A percentile compares a stretch with the other conserved stretches of the same genome.
Evolutionary conservation across 2,329 filamentous ascomycete genomes (phyloP).

Genomic region (Juglanconis sp.): DNA sequence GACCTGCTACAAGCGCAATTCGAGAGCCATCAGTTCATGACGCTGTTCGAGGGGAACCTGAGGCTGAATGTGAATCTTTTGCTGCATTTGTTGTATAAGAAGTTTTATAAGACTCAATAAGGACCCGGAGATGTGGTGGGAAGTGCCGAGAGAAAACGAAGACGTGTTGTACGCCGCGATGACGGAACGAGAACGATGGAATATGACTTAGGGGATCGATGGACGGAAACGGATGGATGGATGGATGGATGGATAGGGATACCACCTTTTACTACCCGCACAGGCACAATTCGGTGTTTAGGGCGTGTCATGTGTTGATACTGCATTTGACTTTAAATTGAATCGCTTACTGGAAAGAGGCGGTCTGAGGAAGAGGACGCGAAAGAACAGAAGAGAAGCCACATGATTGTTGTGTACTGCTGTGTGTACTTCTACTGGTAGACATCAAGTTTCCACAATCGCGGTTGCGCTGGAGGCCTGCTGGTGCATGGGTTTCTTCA

Average conservation of each 20-base stretch:
- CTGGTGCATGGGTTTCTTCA: too few species aligned
- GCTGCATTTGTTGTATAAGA: constrained; percentile 96
- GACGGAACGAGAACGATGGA: constrained; percentile 2
- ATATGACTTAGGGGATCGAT: constrained; percentile 7
- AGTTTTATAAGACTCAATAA: constrained; percentile 81
- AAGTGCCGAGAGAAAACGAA: not conserved
- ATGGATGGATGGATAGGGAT: constrained; percentile 4
- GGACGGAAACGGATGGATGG: constrained; percentile 2
- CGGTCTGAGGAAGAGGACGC: not conserved
- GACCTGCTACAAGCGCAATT: constrained; percentile 95
- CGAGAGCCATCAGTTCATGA: constrained; percentile 94
- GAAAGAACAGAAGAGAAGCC: not conserved
- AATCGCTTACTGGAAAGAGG: constrained; percentile 7
- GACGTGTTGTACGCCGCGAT: not conserved
- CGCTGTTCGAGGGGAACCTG: constrained; percentile 80
- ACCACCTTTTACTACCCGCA: constrained; percentile 12
- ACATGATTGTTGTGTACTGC: too few species aligned
- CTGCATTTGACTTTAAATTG: constrained; percentile 14
- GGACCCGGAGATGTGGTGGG: not conserved
- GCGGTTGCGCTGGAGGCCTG: too few species aligned
- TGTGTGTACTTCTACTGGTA: not conserved
- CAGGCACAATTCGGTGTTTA: constrained; percentile 14
- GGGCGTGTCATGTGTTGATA: constrained; percentile 3
- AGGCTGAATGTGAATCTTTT: constrained; percentile 95
- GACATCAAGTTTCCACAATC: not conserved